phyloP scores from a whole-genome alignment of 768 basidiomycete species.

The Termitomyces sp. region DNA sequence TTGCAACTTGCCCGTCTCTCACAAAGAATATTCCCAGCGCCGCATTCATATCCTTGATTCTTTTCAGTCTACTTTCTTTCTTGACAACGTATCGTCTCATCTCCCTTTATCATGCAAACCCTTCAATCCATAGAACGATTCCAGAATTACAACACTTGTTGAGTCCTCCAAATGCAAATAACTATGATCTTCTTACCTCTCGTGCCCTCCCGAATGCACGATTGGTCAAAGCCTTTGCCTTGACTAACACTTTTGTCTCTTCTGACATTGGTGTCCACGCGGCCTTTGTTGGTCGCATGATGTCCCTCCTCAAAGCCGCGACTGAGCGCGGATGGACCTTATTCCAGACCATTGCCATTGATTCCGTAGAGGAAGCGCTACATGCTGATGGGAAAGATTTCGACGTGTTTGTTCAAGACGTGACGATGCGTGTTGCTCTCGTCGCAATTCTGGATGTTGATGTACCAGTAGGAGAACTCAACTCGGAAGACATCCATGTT shows the following conservation, averaged over 20 bases:
- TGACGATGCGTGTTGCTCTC: constrained; percentile 41
- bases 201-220: constrained; percentile 35
- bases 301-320: constrained; percentile 24
- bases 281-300: constrained; percentile 29
- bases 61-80: neutral
- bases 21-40: neutral
- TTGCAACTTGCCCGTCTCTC: neutral
- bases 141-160: constrained; percentile 9
- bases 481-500: constrained; percentile 28
- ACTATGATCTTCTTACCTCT: constrained; percentile 22
- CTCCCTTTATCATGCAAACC: neutral
- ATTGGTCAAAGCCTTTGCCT: constrained; percentile 28
- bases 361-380: constrained; percentile 28
- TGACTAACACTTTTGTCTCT: constrained; percentile 55
- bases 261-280: constrained; percentile 30
- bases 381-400: constrained; percentile 21
- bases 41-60: neutral
- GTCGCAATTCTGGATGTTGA: constrained; percentile 37
- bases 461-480: constrained; percentile 26
- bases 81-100: neutral
- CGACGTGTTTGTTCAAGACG: constrained; percentile 39
- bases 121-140: constrained; percentile 4
- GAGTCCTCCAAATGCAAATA: constrained; percentile 10
- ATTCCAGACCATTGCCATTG: constrained; percentile 27
- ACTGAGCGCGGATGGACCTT: constrained; percentile 31